These are phyloP conservation scores for Fraxinus xanthoxyloides DNA, from an alignment of 305 asterid species.

Conservation along the genomic window DNA sequence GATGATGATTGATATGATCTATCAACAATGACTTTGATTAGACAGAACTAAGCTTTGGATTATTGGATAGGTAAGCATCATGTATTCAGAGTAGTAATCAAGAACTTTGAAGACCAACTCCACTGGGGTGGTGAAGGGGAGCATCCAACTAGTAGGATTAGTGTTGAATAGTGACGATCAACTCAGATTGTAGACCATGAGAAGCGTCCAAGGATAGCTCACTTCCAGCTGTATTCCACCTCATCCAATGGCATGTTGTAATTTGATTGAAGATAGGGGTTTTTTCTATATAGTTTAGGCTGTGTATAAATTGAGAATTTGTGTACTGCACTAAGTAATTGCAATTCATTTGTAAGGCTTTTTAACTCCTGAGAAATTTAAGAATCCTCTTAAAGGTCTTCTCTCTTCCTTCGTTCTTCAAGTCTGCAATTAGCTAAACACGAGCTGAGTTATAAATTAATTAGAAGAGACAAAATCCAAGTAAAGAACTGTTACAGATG, in stretches of 20 bases:
- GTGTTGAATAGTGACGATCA: neutral
- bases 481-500: neutral
- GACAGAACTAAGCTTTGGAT: neutral
- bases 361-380: neutral
- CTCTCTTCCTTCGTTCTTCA: neutral
- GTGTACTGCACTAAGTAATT: neutral
- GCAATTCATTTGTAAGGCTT: neutral
- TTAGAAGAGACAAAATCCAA: neutral
- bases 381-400: neutral
- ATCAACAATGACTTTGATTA: neutral
- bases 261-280: neutral
- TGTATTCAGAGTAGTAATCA: neutral
- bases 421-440: neutral
- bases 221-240: neutral
- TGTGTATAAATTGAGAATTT: neutral
- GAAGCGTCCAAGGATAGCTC: neutral
- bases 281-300: neutral
- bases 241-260: neutral
- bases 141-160: neutral
- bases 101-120: neutral
- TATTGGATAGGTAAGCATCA: neutral
- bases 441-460: neutral
- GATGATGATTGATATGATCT: neutral
- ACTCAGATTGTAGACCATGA: neutral
- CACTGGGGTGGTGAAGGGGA: neutral